phyloP scores from a whole-genome alignment of 768 basidiomycete species.

The Termitomyces bulborhizus region DNA sequence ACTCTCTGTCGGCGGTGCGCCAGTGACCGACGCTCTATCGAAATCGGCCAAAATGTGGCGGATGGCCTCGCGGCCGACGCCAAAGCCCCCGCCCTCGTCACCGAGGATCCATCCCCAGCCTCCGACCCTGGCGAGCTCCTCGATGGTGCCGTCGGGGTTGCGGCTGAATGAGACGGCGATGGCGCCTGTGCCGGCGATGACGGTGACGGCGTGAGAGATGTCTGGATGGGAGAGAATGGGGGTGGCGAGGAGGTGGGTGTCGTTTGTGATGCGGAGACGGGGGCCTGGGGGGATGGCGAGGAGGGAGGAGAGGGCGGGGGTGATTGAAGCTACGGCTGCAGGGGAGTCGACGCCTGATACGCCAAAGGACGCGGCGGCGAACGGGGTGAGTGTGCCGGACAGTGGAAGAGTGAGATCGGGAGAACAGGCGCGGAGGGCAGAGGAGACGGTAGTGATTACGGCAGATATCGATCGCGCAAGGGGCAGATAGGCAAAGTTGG shows the following conservation, averaged over 20 bases:
- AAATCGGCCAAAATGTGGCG: slow-evolving; percentile 58
- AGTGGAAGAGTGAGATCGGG: too few species aligned
- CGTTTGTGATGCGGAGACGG: slow-evolving; percentile 50
- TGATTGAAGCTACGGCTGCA: slow-evolving; percentile 50
- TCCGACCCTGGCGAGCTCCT: slow-evolving; percentile 65
- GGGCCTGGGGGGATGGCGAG: slow-evolving; percentile 45
- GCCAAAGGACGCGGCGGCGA: slow-evolving; percentile 78
- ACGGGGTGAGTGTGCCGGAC: slow-evolving; percentile 25
- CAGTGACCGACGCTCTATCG: slow-evolving; percentile 42
- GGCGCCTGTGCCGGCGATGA: slow-evolving; percentile 80
- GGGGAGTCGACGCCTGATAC: slow-evolving; percentile 79
- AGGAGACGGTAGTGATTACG: slow-evolving; percentile 43
- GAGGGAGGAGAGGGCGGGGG: slow-evolving; percentile 46
- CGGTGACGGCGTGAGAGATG: slow-evolving; percentile 57
- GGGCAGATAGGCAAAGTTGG: slow-evolving; percentile 69
- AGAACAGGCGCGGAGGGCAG: slow-evolving; percentile 39
- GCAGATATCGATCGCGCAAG: slow-evolving; percentile 51
- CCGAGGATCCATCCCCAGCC: slow-evolving; percentile 86
- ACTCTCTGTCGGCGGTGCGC: slow-evolving; percentile 23
- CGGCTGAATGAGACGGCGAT: slow-evolving; percentile 63
- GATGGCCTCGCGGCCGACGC: slow-evolving; percentile 71
- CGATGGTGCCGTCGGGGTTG: slow-evolving; percentile 28
- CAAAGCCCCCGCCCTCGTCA: slow-evolving; percentile 79
- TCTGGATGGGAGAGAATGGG: slow-evolving; percentile 61
- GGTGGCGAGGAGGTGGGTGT: slow-evolving; percentile 64